Evolutionary conservation across 495 filamentous ascomycete species (phyloP), one percentile per base, ranked within the genome.

Genomic region (Chaetomium tenue): DNA sequence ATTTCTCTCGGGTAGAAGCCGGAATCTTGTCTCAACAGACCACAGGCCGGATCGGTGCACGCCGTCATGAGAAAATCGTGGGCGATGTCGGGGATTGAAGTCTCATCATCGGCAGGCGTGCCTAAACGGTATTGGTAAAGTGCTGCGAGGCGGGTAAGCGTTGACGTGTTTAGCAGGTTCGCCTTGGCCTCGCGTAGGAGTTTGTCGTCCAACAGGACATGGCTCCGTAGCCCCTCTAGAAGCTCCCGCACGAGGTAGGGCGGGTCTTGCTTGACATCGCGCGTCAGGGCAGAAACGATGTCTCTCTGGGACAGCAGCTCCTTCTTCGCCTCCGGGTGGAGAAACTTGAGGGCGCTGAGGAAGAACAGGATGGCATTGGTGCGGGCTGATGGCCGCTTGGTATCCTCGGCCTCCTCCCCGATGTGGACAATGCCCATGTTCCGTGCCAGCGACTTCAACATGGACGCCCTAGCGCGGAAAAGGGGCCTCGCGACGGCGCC

Each of bases 301-400:
- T 90, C 90, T 56, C 84, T 80, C 70, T 92, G 88, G 40, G 86
- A 84, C 9, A 96, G 76, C 37, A 97, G 80, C 65, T 92, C 90
- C 60, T 77, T 83, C 72, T 93, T 96, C 9, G 87, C 84, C 53
- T 85, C 79, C 23, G 82, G 77, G 53, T 88, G 82, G 63, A 93
- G 84, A 57, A 90, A 87, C 70, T 83, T 88, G 50, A 97, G 70
- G 64, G 88, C 85, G 15, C 87, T 83, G 39, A 96, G 80, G 7
- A 96, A 75, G 76, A 93, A 93, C 30, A 83, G 83, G 46, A 91
- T 78, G 26, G 92, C 88, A 75, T 88, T 89, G 6, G 87, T 86
- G 42, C 92, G 79, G n/a, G 94, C 78, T 1, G 90, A 90, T 8
- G 89, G 87, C 62, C 84, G 83, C 64, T 83, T 81, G 8, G 57